Evolutionary conservation across 257 asterid genomes (phyloP).

Genomic region (Plectranthus barbatus): DNA sequence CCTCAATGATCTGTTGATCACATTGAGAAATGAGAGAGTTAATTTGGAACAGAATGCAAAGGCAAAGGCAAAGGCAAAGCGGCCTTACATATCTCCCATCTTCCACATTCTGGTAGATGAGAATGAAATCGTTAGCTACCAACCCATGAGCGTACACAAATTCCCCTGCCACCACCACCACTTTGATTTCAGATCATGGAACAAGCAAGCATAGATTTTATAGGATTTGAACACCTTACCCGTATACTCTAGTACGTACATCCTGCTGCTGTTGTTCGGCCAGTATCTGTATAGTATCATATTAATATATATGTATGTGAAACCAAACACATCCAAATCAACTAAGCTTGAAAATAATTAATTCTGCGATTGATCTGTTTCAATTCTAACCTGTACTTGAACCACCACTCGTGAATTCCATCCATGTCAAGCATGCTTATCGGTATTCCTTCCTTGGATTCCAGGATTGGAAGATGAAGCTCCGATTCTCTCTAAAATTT

Average conservation of each 20-base stretch:
- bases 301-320: too few species aligned
- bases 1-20: conserved; percentile 34
- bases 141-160: conserved; percentile 31
- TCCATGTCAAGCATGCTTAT: conserved; percentile 51
- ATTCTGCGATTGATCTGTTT: too few species aligned
- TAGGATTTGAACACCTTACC: conserved; percentile 20
- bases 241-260: conserved; percentile 51
- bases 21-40: too few species aligned
- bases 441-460: conserved; percentile 37
- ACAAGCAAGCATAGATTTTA: neutral
- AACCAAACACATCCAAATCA: too few species aligned
- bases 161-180: conserved; percentile 31
- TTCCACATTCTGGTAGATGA: conserved; percentile 37
- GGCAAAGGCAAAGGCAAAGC: too few species aligned
- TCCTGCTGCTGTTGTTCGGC: conserved; percentile 62
- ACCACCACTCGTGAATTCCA: conserved; percentile 44
- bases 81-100: conserved; percentile 47
- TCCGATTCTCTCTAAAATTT: conserved; percentile 43
- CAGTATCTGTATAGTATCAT: conserved; percentile 51
- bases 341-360: too few species aligned
- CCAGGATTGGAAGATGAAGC: conserved; percentile 38
- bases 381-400: conserved; percentile 40
- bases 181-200: neutral
- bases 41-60: too few species aligned
- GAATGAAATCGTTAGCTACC: conserved; percentile 34